phyloP scores from a whole-genome alignment of 2,329 filamentous ascomycete genomes.

The Aspergillaceae sp. region DNA sequence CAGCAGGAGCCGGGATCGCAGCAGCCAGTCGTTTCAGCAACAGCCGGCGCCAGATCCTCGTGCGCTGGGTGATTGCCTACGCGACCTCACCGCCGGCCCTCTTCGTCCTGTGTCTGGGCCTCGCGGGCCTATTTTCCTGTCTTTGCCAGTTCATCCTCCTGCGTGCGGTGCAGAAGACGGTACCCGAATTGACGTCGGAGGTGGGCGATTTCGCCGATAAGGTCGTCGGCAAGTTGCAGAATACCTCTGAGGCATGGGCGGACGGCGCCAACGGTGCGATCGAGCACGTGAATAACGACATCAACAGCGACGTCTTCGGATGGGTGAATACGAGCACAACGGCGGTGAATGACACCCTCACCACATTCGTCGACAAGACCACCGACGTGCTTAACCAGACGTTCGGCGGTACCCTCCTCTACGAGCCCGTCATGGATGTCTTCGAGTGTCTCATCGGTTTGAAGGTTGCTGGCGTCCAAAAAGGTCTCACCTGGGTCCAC shows the following conservation, averaged over 20 bases:
- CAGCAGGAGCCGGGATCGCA: constrained; percentile 63
- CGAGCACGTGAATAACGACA: constrained; percentile 52
- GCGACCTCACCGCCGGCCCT: constrained; percentile 75
- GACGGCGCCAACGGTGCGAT: constrained; percentile 66
- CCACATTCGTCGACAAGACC: constrained; percentile 71
- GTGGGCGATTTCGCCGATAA: constrained; percentile 72
- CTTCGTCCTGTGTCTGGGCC: constrained; percentile 74
- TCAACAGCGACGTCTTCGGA: constrained; percentile 78
- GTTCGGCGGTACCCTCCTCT: constrained; percentile 74
- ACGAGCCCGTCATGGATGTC: constrained; percentile 68
- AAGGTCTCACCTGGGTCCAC: constrained; percentile 86
- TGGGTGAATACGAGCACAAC: constrained; percentile 79
- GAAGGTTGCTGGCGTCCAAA: constrained; percentile 76
- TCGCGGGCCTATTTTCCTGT: constrained; percentile 75
- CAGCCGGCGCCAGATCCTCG: constrained; percentile 59
- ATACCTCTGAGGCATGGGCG: constrained; percentile 69
- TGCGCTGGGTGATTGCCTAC: constrained; percentile 78
- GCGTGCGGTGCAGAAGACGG: constrained; percentile 60
- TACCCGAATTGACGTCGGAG: constrained; percentile 64
- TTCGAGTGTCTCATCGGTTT: constrained; percentile 79
- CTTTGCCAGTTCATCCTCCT: constrained; percentile 77
- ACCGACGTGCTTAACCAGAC: constrained; percentile 62
- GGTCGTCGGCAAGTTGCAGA: constrained; percentile 63
- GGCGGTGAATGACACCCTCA: constrained; percentile 78
- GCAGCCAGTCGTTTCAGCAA: constrained; percentile 55